Evolutionary conservation across 1,139 yeast species (phyloP).

Genomic region (Geotrichum aggregatum): DNA sequence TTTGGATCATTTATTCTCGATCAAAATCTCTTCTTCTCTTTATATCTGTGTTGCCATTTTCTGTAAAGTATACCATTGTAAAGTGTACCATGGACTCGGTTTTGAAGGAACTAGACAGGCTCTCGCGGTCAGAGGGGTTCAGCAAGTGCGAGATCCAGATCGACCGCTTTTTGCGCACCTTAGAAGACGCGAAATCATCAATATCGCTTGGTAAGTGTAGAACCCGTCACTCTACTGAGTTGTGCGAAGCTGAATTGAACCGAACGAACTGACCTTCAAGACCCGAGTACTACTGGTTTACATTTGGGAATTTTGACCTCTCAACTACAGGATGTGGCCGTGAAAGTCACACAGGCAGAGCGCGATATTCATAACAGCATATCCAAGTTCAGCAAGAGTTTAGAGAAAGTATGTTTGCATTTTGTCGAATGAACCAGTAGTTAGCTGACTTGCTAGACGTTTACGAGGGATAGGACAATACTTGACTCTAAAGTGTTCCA

Average conservation of each 20-base stretch:
- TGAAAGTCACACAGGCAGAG: slow-evolving; percentile 27
- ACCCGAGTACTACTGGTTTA: slow-evolving; percentile 13
- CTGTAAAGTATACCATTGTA: too few relatives aligned
- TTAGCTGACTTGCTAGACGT: slow-evolving; percentile 19
- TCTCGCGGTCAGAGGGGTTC: slow-evolving; percentile 30
- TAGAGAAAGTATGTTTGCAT: slow-evolving; percentile 33
- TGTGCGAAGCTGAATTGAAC: too few relatives aligned
- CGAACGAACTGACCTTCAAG: slow-evolving; percentile 14
- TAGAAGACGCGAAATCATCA: slow-evolving; percentile 28
- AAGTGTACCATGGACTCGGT: slow-evolving; percentile 32
- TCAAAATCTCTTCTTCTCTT: too few relatives aligned
- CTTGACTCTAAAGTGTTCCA: slow-evolving; percentile 32
- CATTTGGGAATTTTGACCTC: not conserved
- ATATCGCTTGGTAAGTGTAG: slow-evolving; percentile 19
- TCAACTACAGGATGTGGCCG: slow-evolving; percentile 3
- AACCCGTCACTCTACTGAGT: not conserved
- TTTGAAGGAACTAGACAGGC: slow-evolving; percentile 29
- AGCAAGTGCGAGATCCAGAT: slow-evolving; percentile 32
- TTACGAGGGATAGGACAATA: slow-evolving; percentile 25
- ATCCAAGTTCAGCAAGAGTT: slow-evolving; percentile 35
- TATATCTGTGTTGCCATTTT: too few relatives aligned
- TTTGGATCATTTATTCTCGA: too few relatives aligned
- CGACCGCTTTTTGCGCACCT: slow-evolving; percentile 30
- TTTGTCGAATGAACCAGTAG: not conserved
- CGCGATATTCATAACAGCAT: slow-evolving; percentile 34